These are phyloP conservation scores for Hyphodiscus sp. DNA, from an alignment of 2,329 filamentous ascomycete species.

Conservation along the genomic window DNA sequence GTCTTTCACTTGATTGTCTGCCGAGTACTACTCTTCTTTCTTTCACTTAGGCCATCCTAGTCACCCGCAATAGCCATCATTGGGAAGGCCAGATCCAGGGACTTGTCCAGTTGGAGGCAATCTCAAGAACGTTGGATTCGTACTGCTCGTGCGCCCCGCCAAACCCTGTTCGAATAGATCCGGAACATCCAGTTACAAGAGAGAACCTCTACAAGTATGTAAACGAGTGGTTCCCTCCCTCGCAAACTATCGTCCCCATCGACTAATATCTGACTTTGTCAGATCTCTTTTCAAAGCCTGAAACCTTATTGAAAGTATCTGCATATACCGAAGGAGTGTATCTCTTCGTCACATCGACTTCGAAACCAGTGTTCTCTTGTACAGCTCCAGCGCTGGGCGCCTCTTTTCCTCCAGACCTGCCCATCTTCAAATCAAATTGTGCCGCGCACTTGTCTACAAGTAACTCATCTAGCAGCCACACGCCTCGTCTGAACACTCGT, in stretches of 20 bases:
- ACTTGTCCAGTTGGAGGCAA: conserved; percentile 10
- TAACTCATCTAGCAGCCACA: not conserved
- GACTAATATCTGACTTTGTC: conserved; percentile 1
- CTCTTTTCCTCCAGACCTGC: conserved; percentile 7
- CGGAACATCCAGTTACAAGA: conserved; percentile 13
- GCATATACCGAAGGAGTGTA: not conserved
- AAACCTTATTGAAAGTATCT: not conserved
- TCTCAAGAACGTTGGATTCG: not conserved
- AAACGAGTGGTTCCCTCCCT: conserved; percentile 18
- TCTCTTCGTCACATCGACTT: conserved; percentile 1
- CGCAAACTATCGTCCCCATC: not conserved
- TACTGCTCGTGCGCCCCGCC: conserved; percentile 23
- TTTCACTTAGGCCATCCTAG: conserved; percentile 14
- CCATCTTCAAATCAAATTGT: conserved; percentile 6
- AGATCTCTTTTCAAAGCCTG: not conserved
- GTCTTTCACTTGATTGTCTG: conserved; percentile 10
- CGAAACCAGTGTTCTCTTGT: conserved; percentile 6
- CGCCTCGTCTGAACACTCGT: not conserved
- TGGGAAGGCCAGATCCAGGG: conserved; percentile 12
- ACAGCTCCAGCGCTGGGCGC: conserved; percentile 24
- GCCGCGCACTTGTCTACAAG: conserved; percentile 1
- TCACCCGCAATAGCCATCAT: conserved; percentile 21
- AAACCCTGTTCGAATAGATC: conserved; percentile 20
- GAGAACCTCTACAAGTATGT: conserved; percentile 24
- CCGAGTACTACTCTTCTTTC: conserved; percentile 19